Evolutionary conservation across 2,329 filamentous ascomycete genomes (phyloP).

Genomic region (Onygenales sp.): DNA sequence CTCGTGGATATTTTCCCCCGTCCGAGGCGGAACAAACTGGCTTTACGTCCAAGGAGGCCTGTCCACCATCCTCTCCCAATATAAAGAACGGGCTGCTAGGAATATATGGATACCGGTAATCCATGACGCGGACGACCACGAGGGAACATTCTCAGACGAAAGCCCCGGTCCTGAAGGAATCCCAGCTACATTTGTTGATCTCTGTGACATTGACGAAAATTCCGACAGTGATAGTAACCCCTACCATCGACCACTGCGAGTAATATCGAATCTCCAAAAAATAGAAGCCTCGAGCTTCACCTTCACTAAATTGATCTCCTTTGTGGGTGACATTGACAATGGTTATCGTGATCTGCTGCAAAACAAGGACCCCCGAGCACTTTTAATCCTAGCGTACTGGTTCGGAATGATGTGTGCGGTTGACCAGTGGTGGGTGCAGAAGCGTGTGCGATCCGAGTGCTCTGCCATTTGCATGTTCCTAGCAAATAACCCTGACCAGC

Average conservation of each 20-base stretch:
- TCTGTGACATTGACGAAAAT: constrained; percentile 19
- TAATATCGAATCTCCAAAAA: constrained; percentile 12
- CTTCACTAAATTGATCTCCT: constrained; percentile 15
- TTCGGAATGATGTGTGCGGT: constrained; percentile 23
- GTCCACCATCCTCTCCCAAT: constrained; percentile 14
- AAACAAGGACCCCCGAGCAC: constrained; percentile 17
- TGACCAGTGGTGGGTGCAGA: constrained; percentile 22
- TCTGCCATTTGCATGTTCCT: constrained; percentile 23
- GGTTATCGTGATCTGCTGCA: constrained; percentile 17
- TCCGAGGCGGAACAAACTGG: constrained; percentile 20
- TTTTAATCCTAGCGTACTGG: constrained; percentile 22
- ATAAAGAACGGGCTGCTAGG: constrained; percentile 7
- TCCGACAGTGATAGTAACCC: constrained; percentile 14
- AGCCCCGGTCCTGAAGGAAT: constrained; percentile 17
- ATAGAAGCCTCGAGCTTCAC: constrained; percentile 16
- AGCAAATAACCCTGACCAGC: constrained; percentile 15
- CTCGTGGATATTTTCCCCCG: constrained; percentile 22
- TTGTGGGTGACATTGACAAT: constrained; percentile 19
- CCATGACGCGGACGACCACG: constrained; percentile 9
- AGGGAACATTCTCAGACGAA: constrained; percentile 11
- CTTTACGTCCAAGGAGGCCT: constrained; percentile 22
- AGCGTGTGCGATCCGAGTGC: constrained; percentile 19
- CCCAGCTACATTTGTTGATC: constrained; percentile 17
- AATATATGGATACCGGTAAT: constrained; percentile 21
- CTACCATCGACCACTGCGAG: constrained; percentile 17